phyloP scores from a whole-genome alignment of 352 stramenopile species.

The Phytophthora chlamydospora region DNA sequence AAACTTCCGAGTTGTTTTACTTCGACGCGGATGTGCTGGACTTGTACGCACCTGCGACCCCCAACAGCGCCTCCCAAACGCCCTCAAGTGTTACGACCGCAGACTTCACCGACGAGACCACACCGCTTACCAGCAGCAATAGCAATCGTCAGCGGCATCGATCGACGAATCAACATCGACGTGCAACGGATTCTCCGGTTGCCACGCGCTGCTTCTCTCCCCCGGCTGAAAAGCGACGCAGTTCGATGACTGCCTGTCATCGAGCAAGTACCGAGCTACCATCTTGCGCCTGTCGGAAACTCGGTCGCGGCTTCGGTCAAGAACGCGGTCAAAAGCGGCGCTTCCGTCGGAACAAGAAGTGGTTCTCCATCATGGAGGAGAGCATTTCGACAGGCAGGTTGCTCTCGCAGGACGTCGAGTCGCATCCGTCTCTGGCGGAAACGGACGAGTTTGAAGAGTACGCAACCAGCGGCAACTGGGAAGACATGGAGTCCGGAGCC shows the following conservation, averaged over 20 bases:
- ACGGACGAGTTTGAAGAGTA: conserved; percentile 44
- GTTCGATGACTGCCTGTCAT: conserved; percentile 31
- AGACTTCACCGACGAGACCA: conserved; percentile 18
- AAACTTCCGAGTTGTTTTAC: conserved; percentile 54
- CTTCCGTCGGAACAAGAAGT: conserved; percentile 60
- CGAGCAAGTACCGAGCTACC: conserved; percentile 19
- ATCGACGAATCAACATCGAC: conserved; percentile 14
- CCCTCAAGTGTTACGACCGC: not conserved
- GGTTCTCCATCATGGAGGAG: conserved; percentile 51
- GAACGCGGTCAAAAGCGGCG: conserved; percentile 37
- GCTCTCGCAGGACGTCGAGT: conserved; percentile 31
- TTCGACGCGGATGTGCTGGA: conserved; percentile 50
- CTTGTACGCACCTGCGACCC: conserved; percentile 29
- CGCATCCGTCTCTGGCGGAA: conserved; percentile 29
- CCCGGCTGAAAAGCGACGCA: conserved; percentile 33
- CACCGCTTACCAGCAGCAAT: not conserved
- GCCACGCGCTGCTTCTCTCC: conserved; percentile 36
- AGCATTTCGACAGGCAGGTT: conserved; percentile 45
- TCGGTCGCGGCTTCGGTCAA: conserved; percentile 43
- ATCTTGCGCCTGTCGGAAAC: conserved; percentile 52
- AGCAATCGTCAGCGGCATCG: conserved; percentile 1
- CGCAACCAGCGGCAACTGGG: conserved; percentile 30
- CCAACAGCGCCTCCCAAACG: conserved; percentile 8
- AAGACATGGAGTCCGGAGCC: conserved; percentile 28
- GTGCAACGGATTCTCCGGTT: conserved; percentile 30